Evolutionary conservation across 192 early-diverging fungal species (phyloP).

Genomic region (Kickxella alabastrina): DNA sequence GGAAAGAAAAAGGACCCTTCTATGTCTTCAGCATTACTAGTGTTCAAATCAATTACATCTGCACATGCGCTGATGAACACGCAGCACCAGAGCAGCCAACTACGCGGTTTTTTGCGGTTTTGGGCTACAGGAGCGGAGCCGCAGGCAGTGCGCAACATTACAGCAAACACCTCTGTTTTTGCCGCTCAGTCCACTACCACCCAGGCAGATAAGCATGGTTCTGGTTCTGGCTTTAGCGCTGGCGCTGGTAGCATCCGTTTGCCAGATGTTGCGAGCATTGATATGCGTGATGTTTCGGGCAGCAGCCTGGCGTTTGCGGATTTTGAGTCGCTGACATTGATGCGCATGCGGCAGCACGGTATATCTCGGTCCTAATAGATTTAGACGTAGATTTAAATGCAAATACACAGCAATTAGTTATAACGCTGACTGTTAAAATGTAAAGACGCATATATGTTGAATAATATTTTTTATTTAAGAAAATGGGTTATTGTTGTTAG

Average conservation of each 20-base stretch:
- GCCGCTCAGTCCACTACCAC: background rate
- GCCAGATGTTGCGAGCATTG: conserved; percentile 25
- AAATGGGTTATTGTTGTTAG: no score
- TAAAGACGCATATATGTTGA: no score
- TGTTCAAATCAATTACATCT: conserved; percentile 30
- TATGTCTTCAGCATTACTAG: conserved; percentile 29
- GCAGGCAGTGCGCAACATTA: conserved; percentile 12
- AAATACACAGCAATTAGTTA: no score
- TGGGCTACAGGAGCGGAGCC: conserved; percentile 38
- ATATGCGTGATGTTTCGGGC: conserved; percentile 27
- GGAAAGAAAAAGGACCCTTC: background rate
- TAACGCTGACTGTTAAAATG: no score
- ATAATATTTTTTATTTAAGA: no score
- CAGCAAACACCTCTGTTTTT: background rate
- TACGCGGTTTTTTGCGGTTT: conserved; percentile 14
- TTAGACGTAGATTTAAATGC: no score
- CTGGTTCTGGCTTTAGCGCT: background rate
- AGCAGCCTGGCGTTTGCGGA: conserved; percentile 27
- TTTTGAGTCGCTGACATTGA: conserved; percentile 44
- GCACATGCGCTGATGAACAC: conserved; percentile 39
- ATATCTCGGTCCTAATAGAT: background rate
- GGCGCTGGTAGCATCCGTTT: background rate
- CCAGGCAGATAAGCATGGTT: no score
- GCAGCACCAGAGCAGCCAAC: conserved; percentile 1
- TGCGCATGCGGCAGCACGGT: conserved; percentile 40